phyloP scores from a whole-genome alignment of 768 basidiomycete species.

The Tubosaeta sp. region DNA sequence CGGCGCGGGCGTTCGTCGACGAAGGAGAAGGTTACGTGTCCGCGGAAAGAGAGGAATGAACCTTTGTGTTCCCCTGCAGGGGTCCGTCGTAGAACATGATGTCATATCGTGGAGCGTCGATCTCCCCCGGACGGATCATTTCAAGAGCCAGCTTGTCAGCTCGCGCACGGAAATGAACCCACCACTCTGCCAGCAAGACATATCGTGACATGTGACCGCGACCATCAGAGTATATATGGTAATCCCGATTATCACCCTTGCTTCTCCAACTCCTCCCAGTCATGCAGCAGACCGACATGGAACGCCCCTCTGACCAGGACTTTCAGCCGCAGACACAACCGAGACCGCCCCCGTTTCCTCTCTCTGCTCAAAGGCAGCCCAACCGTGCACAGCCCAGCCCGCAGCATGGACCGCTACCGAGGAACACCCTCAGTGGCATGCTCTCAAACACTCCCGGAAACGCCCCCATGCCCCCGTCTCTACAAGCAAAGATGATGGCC shows the following conservation, averaged over 20 bases:
- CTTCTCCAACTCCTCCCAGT: constrained; percentile 9
- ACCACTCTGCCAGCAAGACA: too few relatives aligned
- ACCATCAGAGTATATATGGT: constrained; percentile 28
- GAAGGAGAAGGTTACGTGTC: neutral
- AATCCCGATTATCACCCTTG: constrained; percentile 32
- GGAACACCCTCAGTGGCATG: constrained; percentile 36
- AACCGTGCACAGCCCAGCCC: constrained; percentile 12
- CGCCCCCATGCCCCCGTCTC: constrained; percentile 79
- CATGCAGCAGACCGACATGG: constrained; percentile 18
- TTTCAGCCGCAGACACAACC: neutral
- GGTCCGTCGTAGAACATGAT: neutral
- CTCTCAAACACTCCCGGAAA: constrained; percentile 41
- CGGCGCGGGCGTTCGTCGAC: neutral
- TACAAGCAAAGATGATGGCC: constrained; percentile 93
- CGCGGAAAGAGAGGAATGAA: neutral
- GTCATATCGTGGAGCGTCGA: constrained; percentile 2
- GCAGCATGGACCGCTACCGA: constrained; percentile 6
- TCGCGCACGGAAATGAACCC: too few relatives aligned
- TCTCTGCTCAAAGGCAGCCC: constrained; percentile 7
- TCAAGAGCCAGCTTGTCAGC: neutral
- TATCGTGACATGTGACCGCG: constrained; percentile 20
- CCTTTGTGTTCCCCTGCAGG: neutral
- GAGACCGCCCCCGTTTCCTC: constrained; percentile 1
- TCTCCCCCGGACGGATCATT: constrained; percentile 8
- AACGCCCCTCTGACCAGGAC: neutral